These are phyloP conservation scores for Trichoderma oligosporum DNA, from an alignment of 2,329 filamentous ascomycete species.

Conservation along the genomic window DNA sequence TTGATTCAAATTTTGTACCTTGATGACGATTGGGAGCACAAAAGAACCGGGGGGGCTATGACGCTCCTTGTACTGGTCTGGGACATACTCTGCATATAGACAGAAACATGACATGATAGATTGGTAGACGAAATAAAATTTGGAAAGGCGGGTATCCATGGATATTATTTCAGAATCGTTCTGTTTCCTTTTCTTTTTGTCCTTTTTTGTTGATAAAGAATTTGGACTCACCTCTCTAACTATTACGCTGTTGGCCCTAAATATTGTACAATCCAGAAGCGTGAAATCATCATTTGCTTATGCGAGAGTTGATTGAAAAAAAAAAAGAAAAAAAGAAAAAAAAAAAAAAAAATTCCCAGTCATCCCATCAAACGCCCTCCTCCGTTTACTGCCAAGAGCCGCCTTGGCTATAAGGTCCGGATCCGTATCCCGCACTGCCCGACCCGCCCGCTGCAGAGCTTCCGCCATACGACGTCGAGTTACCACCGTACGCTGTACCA, in stretches of 20 bases:
- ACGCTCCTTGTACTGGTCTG: background rate
- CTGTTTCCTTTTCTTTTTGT: constrained; percentile 1
- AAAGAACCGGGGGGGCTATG: background rate
- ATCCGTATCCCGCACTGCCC: constrained; percentile 21
- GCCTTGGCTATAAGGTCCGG: constrained; percentile 46
- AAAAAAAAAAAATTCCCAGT: constrained; percentile 14
- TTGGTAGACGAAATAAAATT: background rate
- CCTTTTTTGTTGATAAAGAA: background rate
- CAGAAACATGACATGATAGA: constrained; percentile 11
- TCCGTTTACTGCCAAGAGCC: constrained; percentile 42
- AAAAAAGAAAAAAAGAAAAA: background rate
- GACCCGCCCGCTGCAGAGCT: constrained; percentile 9
- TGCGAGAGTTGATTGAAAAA: background rate
- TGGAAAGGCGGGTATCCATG: background rate
- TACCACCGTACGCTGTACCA: constrained; percentile 12
- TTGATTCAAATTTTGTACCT: background rate
- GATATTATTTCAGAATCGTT: constrained; percentile 1
- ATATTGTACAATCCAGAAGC: constrained; percentile 19
- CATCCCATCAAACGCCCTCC: constrained; percentile 18
- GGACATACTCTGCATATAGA: constrained; percentile 2
- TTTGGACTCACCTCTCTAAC: constrained; percentile 2
- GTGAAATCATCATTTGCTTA: constrained; percentile 8
- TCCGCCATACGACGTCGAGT: constrained; percentile 16
- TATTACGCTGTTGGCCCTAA: constrained; percentile 14
- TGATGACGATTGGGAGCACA: background rate